Conservation (phyloP, 2,329 filamentous ascomycete genomes). For the Phialophora expanda region DNA sequence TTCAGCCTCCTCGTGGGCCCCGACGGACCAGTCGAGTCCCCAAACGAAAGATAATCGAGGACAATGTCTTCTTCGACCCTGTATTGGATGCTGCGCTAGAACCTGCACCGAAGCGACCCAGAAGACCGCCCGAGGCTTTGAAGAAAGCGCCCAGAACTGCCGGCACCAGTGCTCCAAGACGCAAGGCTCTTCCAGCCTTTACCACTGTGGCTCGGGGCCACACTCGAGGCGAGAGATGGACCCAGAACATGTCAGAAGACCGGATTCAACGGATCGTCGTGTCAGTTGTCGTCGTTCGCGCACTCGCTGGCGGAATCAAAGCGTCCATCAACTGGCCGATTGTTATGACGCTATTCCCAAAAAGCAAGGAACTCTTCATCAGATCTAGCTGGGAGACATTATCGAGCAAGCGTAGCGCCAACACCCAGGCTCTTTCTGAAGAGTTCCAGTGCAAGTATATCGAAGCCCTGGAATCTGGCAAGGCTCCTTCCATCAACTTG, state of each 20-base stretch:
- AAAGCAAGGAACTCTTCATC: constrained; percentile 47
- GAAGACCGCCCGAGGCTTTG: background rate
- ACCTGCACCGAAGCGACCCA: constrained; percentile 26
- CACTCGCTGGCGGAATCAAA: constrained; percentile 53
- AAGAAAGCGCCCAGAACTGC: background rate
- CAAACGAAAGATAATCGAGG: constrained; percentile 27
- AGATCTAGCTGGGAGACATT: constrained; percentile 48
- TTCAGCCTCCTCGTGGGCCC: background rate
- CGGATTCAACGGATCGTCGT: constrained; percentile 46
- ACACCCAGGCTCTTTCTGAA: constrained; percentile 52
- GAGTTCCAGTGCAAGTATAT: constrained; percentile 55
- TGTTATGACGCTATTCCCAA: constrained; percentile 50
- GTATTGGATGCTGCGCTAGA: background rate
- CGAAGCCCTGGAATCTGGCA: constrained; percentile 51
- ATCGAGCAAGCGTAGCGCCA: constrained; percentile 46
- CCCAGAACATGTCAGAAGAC: constrained; percentile 27
- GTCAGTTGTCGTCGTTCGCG: constrained; percentile 52
- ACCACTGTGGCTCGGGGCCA: background rate
- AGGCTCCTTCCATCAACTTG: constrained; percentile 53
- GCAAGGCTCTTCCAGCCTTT: background rate
- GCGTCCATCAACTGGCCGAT: constrained; percentile 53
- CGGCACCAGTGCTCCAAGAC: background rate
- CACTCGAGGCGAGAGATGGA: constrained; percentile 22
- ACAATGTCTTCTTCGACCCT: constrained; percentile 20
- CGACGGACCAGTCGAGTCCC: constrained; percentile 14